Base-by-base conservation (phyloP, 179 eudicot species). In the Camellia oleifera region DNA sequence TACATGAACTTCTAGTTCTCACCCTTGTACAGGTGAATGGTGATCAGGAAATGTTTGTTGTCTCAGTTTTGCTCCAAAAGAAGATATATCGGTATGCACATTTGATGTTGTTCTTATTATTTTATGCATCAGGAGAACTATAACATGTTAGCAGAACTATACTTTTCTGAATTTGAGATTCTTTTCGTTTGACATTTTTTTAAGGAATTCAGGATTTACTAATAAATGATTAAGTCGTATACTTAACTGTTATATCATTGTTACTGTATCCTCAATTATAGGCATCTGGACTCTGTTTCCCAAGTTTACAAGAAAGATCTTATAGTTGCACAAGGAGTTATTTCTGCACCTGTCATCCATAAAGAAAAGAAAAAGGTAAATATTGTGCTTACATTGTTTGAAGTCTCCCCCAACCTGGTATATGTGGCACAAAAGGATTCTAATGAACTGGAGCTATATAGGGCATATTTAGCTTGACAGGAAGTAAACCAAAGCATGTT, bases 361-460 rank as follows among this genome's bases (percentile, higher is more conserved):
- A 94, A 94, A 88, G 97, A 97, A 84, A 97, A 92, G 94, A 94
- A 92, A 86, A 97, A 94, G 97, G 99, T 96, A 84, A 42, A 15
- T 48, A 13, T 15, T 56, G 50, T 54, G 70, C 69, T 23, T 14
- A 5, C 5, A 3, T 13, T 11, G 62, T 77, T 63, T n/a, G 9
- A n/a, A 70, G 15, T 66, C 53, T 57, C 0, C 42, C 53, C 53
- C 6, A 57, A 52, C 42, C 57, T 48, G 20, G 12, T 78, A 2
- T 56, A 76, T 65, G 18, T 48, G 64, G 56, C 53, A 77, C 57
- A 52, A 32, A 77, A 53, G 18, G 62, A 23, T 72, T 42, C 75
- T 67, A 57, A 68, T 54, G 32, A 40, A 7, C 11, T 63, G 72
- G 73, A 13, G 32, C 74, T 72, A 57, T 78, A 96, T 78, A 96